Base-by-base conservation (phyloP, 164 flowering plant species). In the Magnolia changhungtana region DNA sequence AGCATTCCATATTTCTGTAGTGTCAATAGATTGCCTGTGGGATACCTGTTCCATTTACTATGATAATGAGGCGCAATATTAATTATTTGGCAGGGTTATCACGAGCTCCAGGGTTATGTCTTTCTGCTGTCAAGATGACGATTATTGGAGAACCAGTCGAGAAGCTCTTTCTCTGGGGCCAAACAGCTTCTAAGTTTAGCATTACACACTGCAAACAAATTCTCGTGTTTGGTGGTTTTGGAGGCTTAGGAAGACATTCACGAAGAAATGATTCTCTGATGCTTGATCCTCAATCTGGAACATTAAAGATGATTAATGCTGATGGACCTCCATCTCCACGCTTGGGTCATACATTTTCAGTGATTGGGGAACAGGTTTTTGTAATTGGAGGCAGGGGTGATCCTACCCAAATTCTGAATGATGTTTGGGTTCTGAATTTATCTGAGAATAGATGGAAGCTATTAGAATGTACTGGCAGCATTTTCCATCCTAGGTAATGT, bases 371-470 rank as follows among this genome's bases (percentile, higher is more conserved):
- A 72, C 77, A 23, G 20, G 78, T 90, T 83, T 91, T 82, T 87
- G 85, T 94, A 29, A 89, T 95, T 81, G 99, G 97, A 75, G 99
- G 99, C 67, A 85, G 97, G 84, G 90, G 93, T 76, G 98, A 87
- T 82, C 99, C 98, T 24, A 52, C 76, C 52, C 88, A 88, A 66
- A 91, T 95, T 79, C 78, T 92, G 76, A 83, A 83, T 85, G 97
- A 93, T 82, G 88, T 93, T 24, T 93, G 98, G 99, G 85, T 88
- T 74, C 76, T 95, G 52, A 74, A 87, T 75, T 73, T 68, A n/a
- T 52, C 78, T 61, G 83, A 80, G 73, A 82, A 80, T 29, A 80
- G 87, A 72, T 94, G 94, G 95, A 87, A 72, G 73, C 76, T 83
- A 29, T 74, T 86, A 72, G 78, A 86, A 31, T 91, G 91, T 78